Base-by-base conservation (phyloP, 1,139 yeast genomes). In the Nadsonia commutata region DNA sequence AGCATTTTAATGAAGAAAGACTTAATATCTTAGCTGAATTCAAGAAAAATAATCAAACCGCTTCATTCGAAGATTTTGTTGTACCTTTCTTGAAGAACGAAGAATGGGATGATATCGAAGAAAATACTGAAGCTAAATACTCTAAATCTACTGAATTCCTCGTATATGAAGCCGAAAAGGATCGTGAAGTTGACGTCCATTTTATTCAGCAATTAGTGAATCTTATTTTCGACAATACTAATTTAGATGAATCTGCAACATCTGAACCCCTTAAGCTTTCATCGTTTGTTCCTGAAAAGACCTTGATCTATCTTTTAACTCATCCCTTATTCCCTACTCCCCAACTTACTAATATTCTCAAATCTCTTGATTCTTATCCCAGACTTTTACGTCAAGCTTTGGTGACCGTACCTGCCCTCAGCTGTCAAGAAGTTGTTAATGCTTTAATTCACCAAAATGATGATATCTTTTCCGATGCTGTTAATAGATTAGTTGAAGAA, bases 261-360 rank as follows among this genome's bases (percentile, higher is more conserved):
- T 20, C 33, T 20, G 43, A 31, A 31, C 38, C 38, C 13, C 17
- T 41, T 9, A 23, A 31, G 37, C 33, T 27, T 27, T 27, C 33
- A 6, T 27, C 33, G 13, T 60, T 64, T 45, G 52, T 73, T 31
- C 80, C 90, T 39, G 78, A 80, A 53, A 64, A 64, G 40, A 69
- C 86, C 2, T 61, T 84, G 45, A 73, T 81, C 4, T 88, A 84
- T 57, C 67, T 86, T 37, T 67, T 88, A 49, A 83, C 95, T 2
- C 95, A 85, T 62, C 95, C 96, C 20, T 64, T 84, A 31, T 85
- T 80, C 60, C 95, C 96, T 8, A 63, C 68, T 3, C 63, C 68
- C 19, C 73, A 67, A 51, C 67, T 83, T 5, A 64, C 64, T 2
- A 79, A 77, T 1, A 61, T 88, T 40, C 60, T 83, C 41, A 52